Evolutionary conservation across 352 stramenopile species (phyloP).

Genomic region (Phytophthora cryptogea): DNA sequence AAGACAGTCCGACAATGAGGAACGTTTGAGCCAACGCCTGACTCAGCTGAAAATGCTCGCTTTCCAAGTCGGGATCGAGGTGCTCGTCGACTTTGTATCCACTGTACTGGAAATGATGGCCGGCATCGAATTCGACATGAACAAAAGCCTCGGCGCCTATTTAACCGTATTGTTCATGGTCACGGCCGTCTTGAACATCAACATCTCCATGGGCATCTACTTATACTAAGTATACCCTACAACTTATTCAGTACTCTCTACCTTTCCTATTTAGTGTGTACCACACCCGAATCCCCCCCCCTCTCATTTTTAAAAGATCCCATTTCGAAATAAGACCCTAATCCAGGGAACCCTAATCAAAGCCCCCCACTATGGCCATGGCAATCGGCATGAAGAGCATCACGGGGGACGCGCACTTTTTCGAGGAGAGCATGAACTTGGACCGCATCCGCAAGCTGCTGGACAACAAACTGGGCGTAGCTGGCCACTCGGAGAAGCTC

Average conservation of each 20-base stretch:
- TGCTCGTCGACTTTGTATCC: slow-evolving; percentile 30
- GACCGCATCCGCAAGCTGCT: slow-evolving; percentile 87
- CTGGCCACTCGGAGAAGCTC: slow-evolving; percentile 88
- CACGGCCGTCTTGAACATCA: slow-evolving; percentile 40
- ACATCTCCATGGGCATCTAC: slow-evolving; percentile 36
- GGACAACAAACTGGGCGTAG: slow-evolving; percentile 89
- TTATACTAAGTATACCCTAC: slow-evolving; percentile 8
- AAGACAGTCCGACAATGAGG: slow-evolving; percentile 2
- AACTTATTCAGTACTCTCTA: too few species aligned
- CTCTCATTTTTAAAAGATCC: not conserved
- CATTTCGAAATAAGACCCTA: too few species aligned
- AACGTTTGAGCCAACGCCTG: not conserved
- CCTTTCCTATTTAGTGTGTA: not conserved
- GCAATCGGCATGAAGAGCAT: slow-evolving; percentile 71
- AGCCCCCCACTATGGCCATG: slow-evolving; percentile 5
- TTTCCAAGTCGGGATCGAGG: slow-evolving; percentile 20
- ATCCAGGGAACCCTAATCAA: too few species aligned
- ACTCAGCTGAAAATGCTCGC: slow-evolving; percentile 10
- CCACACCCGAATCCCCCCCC: not conserved
- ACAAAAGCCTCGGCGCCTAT: slow-evolving; percentile 21
- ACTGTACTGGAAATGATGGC: slow-evolving; percentile 27
- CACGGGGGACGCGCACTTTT: slow-evolving; percentile 95
- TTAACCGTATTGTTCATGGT: slow-evolving; percentile 29
- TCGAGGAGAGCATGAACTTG: slow-evolving; percentile 96
- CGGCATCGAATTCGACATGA: slow-evolving; percentile 22